Conservation (phyloP, 306 rosid species). For the Cucurbita moschata region DNA sequence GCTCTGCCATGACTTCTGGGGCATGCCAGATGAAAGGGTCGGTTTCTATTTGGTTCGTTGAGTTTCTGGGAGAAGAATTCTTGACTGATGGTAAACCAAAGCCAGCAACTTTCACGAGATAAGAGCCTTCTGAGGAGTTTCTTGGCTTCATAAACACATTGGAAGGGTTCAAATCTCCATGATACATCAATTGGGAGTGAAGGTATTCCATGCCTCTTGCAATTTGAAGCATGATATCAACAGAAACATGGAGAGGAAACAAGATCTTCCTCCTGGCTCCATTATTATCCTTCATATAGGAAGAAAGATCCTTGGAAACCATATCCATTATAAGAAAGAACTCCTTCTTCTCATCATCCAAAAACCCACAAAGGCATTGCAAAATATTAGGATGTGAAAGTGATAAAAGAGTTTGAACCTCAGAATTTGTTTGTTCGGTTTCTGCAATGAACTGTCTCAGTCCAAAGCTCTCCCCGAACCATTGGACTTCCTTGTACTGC, state of each 20-base stretch:
- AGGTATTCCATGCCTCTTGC: constrained; percentile 81
- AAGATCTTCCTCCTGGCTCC: constrained; percentile 61
- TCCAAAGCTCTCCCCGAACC: constrained; percentile 81
- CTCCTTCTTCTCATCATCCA: constrained; percentile 60
- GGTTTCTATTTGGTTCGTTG: constrained; percentile 16
- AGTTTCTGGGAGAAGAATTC: constrained; percentile 9
- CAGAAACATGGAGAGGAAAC: constrained; percentile 56
- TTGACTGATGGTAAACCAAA: constrained; percentile 34
- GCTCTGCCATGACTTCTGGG: constrained; percentile 63
- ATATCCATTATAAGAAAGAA: constrained; percentile 61
- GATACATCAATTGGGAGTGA: constrained; percentile 52
- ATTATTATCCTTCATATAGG: constrained; percentile 58
- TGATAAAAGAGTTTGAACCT: constrained; percentile 36
- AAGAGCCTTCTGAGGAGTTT: constrained; percentile 52
- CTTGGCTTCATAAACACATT: constrained; percentile 45
- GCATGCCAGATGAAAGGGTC: constrained; percentile 67
- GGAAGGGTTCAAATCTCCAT: constrained; percentile 68
- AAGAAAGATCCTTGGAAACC: constrained; percentile 51
- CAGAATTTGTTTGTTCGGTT: constrained; percentile 21
- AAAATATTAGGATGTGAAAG: constrained; percentile 68
- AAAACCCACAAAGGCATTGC: constrained; percentile 60
- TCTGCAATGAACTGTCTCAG: constrained; percentile 52
- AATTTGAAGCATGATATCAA: constrained; percentile 92
- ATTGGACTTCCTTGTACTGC: constrained; percentile 64
- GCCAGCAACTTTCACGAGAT: constrained; percentile 66